Evolutionary conservation across 2,329 filamentous ascomycete species (phyloP).

Genomic region (Venturia oleaginea): DNA sequence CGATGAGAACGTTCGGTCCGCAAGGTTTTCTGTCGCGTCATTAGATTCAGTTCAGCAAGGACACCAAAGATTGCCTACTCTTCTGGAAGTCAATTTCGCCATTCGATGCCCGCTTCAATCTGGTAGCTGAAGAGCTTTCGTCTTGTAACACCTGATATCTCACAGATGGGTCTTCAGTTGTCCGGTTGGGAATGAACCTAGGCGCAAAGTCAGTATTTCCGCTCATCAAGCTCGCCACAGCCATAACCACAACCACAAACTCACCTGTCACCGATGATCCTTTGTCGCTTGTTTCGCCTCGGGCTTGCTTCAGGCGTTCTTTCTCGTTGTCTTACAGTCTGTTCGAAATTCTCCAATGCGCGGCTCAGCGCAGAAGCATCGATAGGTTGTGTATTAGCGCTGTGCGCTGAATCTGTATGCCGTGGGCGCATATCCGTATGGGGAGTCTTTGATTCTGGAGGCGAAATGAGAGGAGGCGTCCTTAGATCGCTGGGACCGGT

Average conservation of each 20-base stretch:
- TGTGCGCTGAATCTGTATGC: constrained; percentile 34
- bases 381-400: constrained; percentile 43
- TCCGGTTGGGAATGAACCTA: constrained; percentile 91
- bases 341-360: constrained; percentile 53
- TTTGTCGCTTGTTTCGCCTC: constrained; percentile 54
- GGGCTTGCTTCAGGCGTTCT: constrained; percentile 57
- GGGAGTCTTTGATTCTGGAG: constrained; percentile 51
- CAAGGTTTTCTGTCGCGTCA: constrained; percentile 63
- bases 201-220: not conserved
- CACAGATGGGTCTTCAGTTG: constrained; percentile 85
- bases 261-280: constrained; percentile 50
- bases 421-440: constrained; percentile 39
- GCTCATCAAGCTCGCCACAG: not conserved
- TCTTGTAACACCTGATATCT: constrained; percentile 89
- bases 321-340: constrained; percentile 49
- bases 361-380: constrained; percentile 51
- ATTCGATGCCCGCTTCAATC: constrained; percentile 73
- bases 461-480: constrained; percentile 42
- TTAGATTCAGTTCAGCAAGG: constrained; percentile 16
- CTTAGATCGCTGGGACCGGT: constrained; percentile 22
- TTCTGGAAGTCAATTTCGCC: constrained; percentile 91
- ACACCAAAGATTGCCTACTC: constrained; percentile 35
- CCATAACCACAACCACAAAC: constrained; percentile 17
- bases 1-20: constrained; percentile 84
- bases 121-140: constrained; percentile 83